Evolutionary conservation across 305 asterid genomes (phyloP).

Genomic region (Withania somnifera): DNA sequence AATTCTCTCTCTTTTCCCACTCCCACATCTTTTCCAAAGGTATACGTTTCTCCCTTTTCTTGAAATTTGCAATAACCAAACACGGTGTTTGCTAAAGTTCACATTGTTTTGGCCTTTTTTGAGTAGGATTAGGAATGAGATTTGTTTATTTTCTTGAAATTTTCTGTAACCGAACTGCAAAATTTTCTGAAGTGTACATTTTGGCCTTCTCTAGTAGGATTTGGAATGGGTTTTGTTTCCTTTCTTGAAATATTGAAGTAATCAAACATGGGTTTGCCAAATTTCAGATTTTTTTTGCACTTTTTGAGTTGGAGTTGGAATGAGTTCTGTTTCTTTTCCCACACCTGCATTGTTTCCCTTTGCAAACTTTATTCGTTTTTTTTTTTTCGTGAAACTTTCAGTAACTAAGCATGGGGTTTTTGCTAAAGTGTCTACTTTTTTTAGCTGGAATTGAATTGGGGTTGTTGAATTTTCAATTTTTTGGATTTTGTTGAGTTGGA

Average conservation of each 20-base stretch:
- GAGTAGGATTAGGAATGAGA: neutral
- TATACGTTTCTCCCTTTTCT: constrained; percentile 2
- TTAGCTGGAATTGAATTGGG: neutral
- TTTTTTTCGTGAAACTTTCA: neutral
- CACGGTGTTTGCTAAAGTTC: neutral
- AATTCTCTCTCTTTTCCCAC: constrained; percentile 31
- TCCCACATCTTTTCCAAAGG: constrained; percentile 38
- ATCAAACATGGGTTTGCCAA: too few relatives aligned
- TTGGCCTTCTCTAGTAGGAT: too few relatives aligned
- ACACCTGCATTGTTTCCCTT: neutral
- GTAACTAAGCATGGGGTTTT: neutral
- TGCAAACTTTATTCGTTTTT: too few relatives aligned
- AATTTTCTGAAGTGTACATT: too few relatives aligned
- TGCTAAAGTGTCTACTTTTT: neutral
- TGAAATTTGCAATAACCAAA: neutral
- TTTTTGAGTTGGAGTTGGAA: too few relatives aligned
- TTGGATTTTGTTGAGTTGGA: neutral
- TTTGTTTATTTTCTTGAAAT: neutral
- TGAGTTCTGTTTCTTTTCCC: too few relatives aligned
- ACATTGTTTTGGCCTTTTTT: neutral
- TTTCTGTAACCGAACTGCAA: too few relatives aligned
- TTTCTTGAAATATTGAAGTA: neutral
- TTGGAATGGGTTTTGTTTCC: neutral
- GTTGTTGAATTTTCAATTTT: neutral
- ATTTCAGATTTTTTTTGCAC: too few relatives aligned